Conservation (phyloP, 306 rosid species). For the Comarum palustre region DNA sequence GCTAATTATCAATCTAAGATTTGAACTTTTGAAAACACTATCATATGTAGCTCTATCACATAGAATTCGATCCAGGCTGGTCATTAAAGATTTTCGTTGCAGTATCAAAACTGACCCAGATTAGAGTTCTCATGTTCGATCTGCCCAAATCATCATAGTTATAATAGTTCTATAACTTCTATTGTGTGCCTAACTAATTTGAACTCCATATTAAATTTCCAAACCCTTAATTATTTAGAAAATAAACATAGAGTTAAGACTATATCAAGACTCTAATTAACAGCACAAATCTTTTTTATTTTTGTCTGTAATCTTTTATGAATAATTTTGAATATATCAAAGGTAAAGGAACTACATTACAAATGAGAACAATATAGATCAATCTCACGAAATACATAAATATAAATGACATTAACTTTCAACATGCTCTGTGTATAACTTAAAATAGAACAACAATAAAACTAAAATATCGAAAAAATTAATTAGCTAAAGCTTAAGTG, state of each 20-base stretch:
- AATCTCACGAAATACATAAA: not conserved
- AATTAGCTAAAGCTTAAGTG: slow-evolving; percentile 44
- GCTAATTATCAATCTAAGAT: not conserved
- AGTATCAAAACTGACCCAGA: not conserved
- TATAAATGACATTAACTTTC: not conserved
- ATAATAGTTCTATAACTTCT: not conserved
- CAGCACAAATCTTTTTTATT: not conserved
- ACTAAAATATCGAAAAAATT: not conserved
- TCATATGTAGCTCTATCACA: no score
- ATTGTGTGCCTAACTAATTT: not conserved
- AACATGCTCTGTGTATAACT: not conserved
- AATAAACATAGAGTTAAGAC: not conserved
- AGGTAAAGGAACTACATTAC: not conserved
- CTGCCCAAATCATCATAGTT: not conserved
- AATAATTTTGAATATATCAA: not conserved
- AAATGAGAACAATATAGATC: not conserved
- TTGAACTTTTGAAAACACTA: not conserved
- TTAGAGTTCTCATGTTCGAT: not conserved
- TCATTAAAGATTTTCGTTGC: not conserved
- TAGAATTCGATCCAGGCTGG: not conserved
- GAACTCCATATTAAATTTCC: not conserved
- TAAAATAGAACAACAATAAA: not conserved
- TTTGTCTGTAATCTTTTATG: not conserved
- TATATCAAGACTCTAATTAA: not conserved
- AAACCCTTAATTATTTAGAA: not conserved